These are phyloP conservation scores for Lippia alba DNA, from an alignment of 305 asterid species.

Conservation along the genomic window DNA sequence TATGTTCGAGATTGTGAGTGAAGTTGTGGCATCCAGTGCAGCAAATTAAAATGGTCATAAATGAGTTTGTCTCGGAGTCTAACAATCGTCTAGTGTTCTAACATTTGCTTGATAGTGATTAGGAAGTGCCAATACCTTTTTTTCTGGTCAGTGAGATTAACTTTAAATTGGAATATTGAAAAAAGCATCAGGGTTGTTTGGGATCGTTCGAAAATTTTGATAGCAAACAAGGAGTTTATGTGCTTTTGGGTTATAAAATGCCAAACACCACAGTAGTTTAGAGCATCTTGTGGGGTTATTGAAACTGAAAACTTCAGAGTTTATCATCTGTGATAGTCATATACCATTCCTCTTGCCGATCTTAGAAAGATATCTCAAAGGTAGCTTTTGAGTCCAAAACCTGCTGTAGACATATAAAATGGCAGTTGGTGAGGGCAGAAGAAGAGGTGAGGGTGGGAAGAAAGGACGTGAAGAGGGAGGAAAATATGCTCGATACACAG, in stretches of 20 bases:
- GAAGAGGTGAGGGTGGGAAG: slow-evolving; percentile 31
- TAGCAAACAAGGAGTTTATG: slow-evolving; percentile 28
- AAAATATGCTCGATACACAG: slow-evolving; percentile 42
- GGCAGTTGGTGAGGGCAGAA: slow-evolving; percentile 37
- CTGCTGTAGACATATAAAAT: slow-evolving; percentile 34
- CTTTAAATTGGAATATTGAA: slow-evolving; percentile 19
- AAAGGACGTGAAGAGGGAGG: slow-evolving; percentile 35
- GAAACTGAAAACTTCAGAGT: slow-evolving; percentile 29
- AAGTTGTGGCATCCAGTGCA: slow-evolving; percentile 34
- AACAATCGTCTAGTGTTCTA: slow-evolving; percentile 26
- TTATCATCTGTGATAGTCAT: slow-evolving; percentile 16
- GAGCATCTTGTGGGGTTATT: slow-evolving; percentile 34
- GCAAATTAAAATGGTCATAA: slow-evolving; percentile 38
- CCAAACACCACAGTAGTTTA: slow-evolving; percentile 26
- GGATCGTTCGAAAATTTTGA: slow-evolving; percentile 12
- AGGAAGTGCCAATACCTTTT: slow-evolving; percentile 19
- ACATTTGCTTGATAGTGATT: slow-evolving; percentile 31
- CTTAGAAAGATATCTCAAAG: slow-evolving; percentile 29
- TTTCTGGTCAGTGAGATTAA: slow-evolving; percentile 33
- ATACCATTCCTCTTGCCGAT: background rate
- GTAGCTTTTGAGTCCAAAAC: slow-evolving; percentile 11
- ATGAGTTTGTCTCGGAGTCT: slow-evolving; percentile 36
- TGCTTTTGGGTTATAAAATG: slow-evolving; percentile 28
- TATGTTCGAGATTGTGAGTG: slow-evolving; percentile 28
- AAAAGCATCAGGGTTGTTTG: slow-evolving; percentile 20